Evolutionary conservation across 345 rosid genomes (phyloP), one percentile per base, ranked within the genome.

Genomic region (Sisymbrium altissimum): DNA sequence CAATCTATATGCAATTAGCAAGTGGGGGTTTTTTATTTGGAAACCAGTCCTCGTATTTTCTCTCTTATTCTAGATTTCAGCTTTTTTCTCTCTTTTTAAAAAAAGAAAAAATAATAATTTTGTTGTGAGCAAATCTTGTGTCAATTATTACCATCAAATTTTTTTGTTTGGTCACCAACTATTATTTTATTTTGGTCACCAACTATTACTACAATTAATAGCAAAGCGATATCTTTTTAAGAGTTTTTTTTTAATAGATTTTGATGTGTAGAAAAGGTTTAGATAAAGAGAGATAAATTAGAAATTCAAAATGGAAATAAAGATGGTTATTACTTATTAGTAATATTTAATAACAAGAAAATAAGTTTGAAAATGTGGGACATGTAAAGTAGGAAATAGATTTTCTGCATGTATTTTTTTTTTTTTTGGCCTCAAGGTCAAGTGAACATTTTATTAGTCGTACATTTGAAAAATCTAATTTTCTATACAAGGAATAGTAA

Each of bases 1-100:
- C 68, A 75, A 49, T 39, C 33, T 7, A 19, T 21, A 49, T 50
- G 18, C 46, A 50, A 50, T 50, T 67, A 68, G 63, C 79, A 67
- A 75, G 73, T 75, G 18, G 77, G 25, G 0, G n/a, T 5, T 55
- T 41, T 35, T 18, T 9, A 56, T 74, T 44, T 25, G 23, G 29
- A 14, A 10, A 36, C 10, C 15, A 38, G 19, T n/a, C 67, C 52
- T 57, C 29, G 25, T 30, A 1, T 9, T 63, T 63, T 41, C 15
- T 72, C 2, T 49, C 0, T 7, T 36, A 39, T 59, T 36, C 0
- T 32, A 8, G 6, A 44, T 70, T 69, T 69, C n/a, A 33, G 9
- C 13, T 29, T 9, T n/a, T 15, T 38, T 39, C 1, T 39, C 9
- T 36, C 3, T 8, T 36, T 9, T 30, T 4, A n/a, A n/a, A n/a